Evolutionary conservation across 1,284 basidiomycete genomes (phyloP), one percentile per base, ranked within the genome.

Genomic region (Trichosporon sp.): DNA sequence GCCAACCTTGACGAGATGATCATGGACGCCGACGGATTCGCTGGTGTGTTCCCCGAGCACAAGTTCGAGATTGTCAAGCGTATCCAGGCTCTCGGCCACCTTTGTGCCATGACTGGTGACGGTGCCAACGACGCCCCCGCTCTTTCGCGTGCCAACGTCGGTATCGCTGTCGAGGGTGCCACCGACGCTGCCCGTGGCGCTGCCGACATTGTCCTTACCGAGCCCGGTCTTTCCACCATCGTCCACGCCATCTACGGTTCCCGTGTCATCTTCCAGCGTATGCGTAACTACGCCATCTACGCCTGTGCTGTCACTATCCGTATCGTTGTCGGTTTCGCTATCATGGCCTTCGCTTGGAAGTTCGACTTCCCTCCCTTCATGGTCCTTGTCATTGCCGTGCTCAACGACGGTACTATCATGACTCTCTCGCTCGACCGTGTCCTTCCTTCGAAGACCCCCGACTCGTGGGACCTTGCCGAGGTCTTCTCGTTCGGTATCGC

Each of bases 341-440:
- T 98, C 86, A 89, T 98, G 82, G 92, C 93, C 68, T 98, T 98
- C 84, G 91, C 91, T 72, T 98, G 95, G 91, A 90, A 92, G 87
- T 94, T 95, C 85, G 92, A 96, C 86, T 98, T 98, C 93, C 96
- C 96, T 79, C 94, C 96, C 16, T 98, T 98, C 90, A 98, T 98
- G 96, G 91, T 98, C 76, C 91, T 98, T 84, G 93, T 98, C 85
- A 96, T 98, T 77, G 95, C 96, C 73, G 88, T 98, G 68, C 87
- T 98, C 78, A 98, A 98, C 86, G 96, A 98, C 84, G 96, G 96
- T 85, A 97, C 96, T 77, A 96, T 98, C 89, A 98, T 98, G 95
- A 98, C 96, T 11, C 89, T 98, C 76, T 97, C 94, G 37, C 92
- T 98, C 73, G 96, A 98, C 85, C 94, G 96, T 85, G 96, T 98